A percentile compares a stretch with the other conserved stretches of the same genome.
Conservation (phyloP, 306 rosid species). For the Ormosia emarginata region DNA sequence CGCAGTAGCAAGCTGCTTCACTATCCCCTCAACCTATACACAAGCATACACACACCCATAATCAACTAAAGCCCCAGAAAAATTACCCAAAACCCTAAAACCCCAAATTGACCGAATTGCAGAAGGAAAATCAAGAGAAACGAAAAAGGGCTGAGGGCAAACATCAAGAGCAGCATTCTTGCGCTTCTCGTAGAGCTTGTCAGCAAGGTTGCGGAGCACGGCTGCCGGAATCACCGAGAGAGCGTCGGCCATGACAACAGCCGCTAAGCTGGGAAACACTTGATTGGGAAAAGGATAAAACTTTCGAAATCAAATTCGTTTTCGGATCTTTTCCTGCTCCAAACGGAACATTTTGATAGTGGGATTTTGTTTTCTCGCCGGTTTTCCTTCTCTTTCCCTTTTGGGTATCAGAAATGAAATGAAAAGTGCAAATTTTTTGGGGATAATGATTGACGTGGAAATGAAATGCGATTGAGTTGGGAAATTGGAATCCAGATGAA, state of each 20-base stretch:
- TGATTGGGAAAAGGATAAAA: neutral
- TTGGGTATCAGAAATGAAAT: constrained; percentile 22
- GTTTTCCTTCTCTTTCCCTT: neutral
- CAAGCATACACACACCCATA: neutral
- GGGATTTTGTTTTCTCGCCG: neutral
- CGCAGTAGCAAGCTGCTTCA: constrained; percentile 69
- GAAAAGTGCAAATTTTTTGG: constrained; percentile 25
- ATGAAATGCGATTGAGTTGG: constrained; percentile 22
- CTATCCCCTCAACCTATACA: constrained; percentile 87
- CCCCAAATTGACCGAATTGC: constrained; percentile 25
- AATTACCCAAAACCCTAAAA: constrained; percentile 44
- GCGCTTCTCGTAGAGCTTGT: constrained; percentile 97
- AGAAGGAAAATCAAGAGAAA: neutral
- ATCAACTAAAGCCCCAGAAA: constrained; percentile 25
- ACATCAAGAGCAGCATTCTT: constrained; percentile 99
- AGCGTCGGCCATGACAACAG: constrained; percentile 70
- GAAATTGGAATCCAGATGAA: neutral
- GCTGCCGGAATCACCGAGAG: constrained; percentile 59
- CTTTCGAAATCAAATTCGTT: constrained; percentile 30
- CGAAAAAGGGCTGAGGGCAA: neutral
- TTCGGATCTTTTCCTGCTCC: constrained; percentile 41
- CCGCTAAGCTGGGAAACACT: constrained; percentile 17
- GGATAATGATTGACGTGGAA: constrained; percentile 39
- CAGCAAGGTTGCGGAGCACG: constrained; percentile 90
- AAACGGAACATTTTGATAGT: constrained; percentile 26